These are phyloP conservation scores for Dichotomocladium elegans DNA, from an alignment of 371 early-diverging fungal genomes.

Conservation along the genomic window DNA sequence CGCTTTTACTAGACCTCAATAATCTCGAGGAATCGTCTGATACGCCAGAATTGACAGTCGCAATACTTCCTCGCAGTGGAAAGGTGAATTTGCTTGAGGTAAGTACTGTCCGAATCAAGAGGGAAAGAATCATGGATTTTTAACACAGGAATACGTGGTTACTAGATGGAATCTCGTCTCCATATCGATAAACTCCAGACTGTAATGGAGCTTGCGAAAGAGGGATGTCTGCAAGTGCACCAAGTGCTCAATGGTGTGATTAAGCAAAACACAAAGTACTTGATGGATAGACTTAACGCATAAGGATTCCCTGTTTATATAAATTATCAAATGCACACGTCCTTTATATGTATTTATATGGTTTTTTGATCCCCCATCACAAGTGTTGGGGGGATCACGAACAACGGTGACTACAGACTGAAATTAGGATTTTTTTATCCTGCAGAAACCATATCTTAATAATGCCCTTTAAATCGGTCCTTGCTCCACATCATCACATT, in stretches of 20 bases:
- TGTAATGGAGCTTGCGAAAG: constrained; percentile 74
- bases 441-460: neutral
- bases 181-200: constrained; percentile 79
- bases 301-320: constrained; percentile 5
- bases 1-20: constrained; percentile 68
- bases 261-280: constrained; percentile 53
- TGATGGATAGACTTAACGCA: constrained; percentile 38
- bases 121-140: neutral
- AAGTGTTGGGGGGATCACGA: too few species aligned
- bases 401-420: too few species aligned
- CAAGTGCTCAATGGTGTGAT: constrained; percentile 73
- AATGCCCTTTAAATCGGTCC: constrained; percentile 28
- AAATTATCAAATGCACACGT: neutral
- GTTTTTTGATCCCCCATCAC: neutral
- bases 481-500: constrained; percentile 37
- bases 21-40: constrained; percentile 84
- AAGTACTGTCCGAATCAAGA: too few species aligned
- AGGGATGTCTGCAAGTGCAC: constrained; percentile 84
- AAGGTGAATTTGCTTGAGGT: constrained; percentile 76
- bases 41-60: constrained; percentile 88
- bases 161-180: constrained; percentile 86
- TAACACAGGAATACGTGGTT: neutral
- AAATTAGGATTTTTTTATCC: neutral
- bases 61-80: constrained; percentile 77
- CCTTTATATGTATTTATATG: neutral